Percentiles rank a stretch among this genome's conserved stretches.
phyloP scores from a whole-genome alignment of 163 green algal species.

The Scenedesmus sp. region DNA sequence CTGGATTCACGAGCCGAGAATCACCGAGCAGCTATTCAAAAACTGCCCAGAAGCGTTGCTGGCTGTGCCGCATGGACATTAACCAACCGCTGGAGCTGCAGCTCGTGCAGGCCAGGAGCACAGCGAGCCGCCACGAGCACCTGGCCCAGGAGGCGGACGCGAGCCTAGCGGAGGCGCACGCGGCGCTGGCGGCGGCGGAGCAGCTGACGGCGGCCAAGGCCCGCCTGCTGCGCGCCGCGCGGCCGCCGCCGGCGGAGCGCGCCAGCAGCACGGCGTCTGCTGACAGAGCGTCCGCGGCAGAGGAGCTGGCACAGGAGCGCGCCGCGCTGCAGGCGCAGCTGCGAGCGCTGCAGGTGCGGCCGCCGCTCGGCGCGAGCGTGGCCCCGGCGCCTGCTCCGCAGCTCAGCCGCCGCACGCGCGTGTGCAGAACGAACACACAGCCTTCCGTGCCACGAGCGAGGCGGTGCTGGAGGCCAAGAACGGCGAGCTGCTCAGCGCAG shows the following conservation, averaged over 20 bases:
- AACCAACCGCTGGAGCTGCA: slow-evolving; percentile 21
- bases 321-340: slow-evolving; percentile 27
- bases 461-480: too few relatives aligned
- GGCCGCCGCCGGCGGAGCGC: slow-evolving; percentile 15
- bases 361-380: background rate
- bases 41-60: too few relatives aligned
- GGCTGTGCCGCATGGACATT: too few relatives aligned
- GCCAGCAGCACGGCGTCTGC: slow-evolving; percentile 13
- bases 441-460: too few relatives aligned
- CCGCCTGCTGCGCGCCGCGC: background rate
- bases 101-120: slow-evolving; percentile 20
- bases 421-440: too few relatives aligned
- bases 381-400: background rate
- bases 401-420: background rate
- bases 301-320: slow-evolving; percentile 43
- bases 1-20: too few relatives aligned
- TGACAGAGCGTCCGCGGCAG: slow-evolving; percentile 14
- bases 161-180: slow-evolving; percentile 18
- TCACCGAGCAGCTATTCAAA: too few relatives aligned
- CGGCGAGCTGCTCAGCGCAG: background rate
- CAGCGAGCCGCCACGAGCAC: slow-evolving; percentile 28
- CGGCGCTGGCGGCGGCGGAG: slow-evolving; percentile 24
- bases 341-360: background rate
- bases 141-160: slow-evolving; percentile 13
- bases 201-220: background rate